Evolutionary conservation across 179 eudicot species (phyloP).

Genomic region (Heliamphora pulchella): DNA sequence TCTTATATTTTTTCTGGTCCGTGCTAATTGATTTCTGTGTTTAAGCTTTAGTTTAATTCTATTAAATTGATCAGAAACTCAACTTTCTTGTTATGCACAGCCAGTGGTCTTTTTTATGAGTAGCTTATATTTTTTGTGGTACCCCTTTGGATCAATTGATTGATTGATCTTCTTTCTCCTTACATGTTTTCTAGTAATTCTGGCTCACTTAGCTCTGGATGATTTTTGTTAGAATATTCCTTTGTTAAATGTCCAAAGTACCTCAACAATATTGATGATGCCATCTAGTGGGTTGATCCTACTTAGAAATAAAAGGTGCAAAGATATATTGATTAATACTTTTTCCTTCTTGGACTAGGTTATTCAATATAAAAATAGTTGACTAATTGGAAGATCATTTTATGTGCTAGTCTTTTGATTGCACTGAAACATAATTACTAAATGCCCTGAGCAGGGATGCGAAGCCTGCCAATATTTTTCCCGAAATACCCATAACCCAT

Average conservation of each 20-base stretch:
- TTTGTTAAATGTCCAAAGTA: background rate
- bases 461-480: too few relatives aligned
- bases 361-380: background rate
- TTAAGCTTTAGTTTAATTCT: too few relatives aligned
- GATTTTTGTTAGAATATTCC: background rate
- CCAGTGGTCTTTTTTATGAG: too few relatives aligned
- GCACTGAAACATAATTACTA: background rate
- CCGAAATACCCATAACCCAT: background rate
- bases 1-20: too few relatives aligned
- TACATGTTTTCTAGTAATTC: background rate
- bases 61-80: too few relatives aligned
- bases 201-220: background rate
- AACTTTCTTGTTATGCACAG: too few relatives aligned
- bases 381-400: background rate
- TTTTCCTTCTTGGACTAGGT: background rate
- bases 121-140: too few relatives aligned
- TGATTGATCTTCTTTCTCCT: background rate
- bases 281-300: background rate
- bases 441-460: too few relatives aligned
- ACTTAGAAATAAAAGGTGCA: conserved; percentile 7
- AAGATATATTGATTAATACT: background rate
- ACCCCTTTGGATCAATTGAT: too few relatives aligned
- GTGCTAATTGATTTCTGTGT: too few relatives aligned
- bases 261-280: background rate
- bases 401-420: background rate